phyloP scores from a whole-genome alignment of 129 eudicot species.

The Dittrichia graveolens region DNA sequence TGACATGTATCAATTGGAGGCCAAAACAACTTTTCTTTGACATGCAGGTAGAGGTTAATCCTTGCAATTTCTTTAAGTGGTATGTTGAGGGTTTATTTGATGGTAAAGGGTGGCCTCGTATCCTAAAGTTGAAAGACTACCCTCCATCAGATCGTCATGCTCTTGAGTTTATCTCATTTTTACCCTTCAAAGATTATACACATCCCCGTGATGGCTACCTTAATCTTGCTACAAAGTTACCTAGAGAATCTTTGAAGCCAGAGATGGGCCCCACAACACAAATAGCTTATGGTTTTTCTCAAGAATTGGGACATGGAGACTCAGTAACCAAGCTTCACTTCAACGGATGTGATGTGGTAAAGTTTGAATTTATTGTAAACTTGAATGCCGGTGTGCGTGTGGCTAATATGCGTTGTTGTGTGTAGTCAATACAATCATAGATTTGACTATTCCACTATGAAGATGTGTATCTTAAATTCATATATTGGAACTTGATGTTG shows the following conservation, averaged over 20 bases:
- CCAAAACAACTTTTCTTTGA: background rate
- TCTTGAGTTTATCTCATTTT: conserved; percentile 55
- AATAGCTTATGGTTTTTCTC: conserved; percentile 66
- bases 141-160: conserved; percentile 69
- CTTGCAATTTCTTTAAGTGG: conserved; percentile 44
- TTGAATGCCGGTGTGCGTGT: no score
- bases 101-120: conserved; percentile 48
- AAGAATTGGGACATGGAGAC: conserved; percentile 77
- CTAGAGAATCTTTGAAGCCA: conserved; percentile 33
- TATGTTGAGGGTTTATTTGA: conserved; percentile 46
- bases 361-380: background rate
- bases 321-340: conserved; percentile 73
- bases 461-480: no score
- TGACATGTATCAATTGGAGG: no score
- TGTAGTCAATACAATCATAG: background rate
- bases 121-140: conserved; percentile 69
- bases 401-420: background rate
- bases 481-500: background rate
- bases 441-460: background rate
- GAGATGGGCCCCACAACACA: conserved; percentile 60
- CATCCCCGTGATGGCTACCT: conserved; percentile 59
- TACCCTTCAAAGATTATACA: conserved; percentile 79
- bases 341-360: conserved; percentile 64
- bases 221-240: conserved; percentile 35
- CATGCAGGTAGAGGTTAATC: conserved; percentile 54